Evolutionary conservation across 345 rosid species (phyloP).

Genomic region (Hypericum perforatum): DNA sequence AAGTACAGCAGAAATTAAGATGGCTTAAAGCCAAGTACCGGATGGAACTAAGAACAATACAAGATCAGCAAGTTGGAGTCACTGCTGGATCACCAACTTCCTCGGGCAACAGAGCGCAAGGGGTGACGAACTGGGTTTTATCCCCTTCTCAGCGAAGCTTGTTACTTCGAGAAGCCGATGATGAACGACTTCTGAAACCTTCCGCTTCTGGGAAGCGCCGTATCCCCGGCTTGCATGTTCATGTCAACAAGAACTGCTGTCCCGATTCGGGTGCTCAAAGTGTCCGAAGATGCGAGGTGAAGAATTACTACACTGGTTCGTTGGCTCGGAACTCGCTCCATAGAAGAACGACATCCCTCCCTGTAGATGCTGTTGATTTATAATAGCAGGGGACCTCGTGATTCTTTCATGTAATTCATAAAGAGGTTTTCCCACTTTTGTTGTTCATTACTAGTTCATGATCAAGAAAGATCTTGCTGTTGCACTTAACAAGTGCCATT

Average conservation of each 20-base stretch:
- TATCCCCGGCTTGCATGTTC: conserved; percentile 10
- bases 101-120: conserved; percentile 12
- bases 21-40: conserved; percentile 64
- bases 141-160: conserved; percentile 9
- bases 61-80: conserved; percentile 38
- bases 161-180: conserved; percentile 11
- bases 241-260: conserved; percentile 18
- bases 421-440: conserved; percentile 18
- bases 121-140: conserved; percentile 10
- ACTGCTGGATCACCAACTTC: conserved; percentile 19
- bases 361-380: conserved; percentile 54
- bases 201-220: conserved; percentile 7
- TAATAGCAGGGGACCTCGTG: conserved; percentile 16
- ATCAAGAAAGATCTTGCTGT: no score
- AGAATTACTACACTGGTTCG: conserved; percentile 22
- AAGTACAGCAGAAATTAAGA: conserved; percentile 44
- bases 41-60: conserved; percentile 41
- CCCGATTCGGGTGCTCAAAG: conserved; percentile 22
- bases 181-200: conserved; percentile 11
- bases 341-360: conserved; percentile 51
- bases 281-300: conserved; percentile 21
- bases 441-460: conserved; percentile 1
- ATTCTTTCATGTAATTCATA: conserved; percentile 27
- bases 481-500: no score
- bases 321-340: conserved; percentile 41